Evolutionary conservation across 2,329 filamentous ascomycete species (phyloP), one percentile per base, ranked within the genome.

Genomic region (Clarireedia paspali): DNA sequence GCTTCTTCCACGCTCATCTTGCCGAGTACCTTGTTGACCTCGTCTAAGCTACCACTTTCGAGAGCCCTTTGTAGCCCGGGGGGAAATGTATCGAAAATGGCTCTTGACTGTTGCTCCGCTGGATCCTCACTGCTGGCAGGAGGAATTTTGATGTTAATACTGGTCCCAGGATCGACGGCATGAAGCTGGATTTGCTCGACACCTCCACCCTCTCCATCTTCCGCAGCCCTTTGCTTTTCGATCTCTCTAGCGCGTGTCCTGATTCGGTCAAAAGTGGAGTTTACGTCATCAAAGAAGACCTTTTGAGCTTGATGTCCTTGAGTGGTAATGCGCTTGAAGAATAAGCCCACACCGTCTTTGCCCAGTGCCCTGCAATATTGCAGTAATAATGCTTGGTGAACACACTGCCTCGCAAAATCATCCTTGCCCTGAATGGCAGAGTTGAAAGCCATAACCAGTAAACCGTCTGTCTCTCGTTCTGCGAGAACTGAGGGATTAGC

Each of bases 151-250:
- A 97, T 96, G 69, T 89, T 88, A 70, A 99, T 96, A 59, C 88
- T 86, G 3, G 92, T 96, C 48, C 87, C 88, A 0, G 92, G 92
- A 70, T 96, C 91, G 10, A 99, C 91, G 14, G 94, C 92, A 70
- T 99, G 94, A 47, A 99, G 80, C 73, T 99, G 95, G 64, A 99
- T 99, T 72, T 96, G 92, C 75, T 99, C 94, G 9, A 95, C 87
- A 20, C 87, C 89, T 24, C 78, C 82, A 6, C 75, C 75, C 20
- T 76, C 76, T 5, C 74, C 77, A 46, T 77, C 73, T 63, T 87
- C 78, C 60, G 81, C 81, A 42, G 76, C 77, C 39, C 71, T 66
- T 57, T 74, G 72, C 42, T 71, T 75, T 3, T 69, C 59, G 27
- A 70, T 74, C 53, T 80, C 77, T 60, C 74, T 75, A 15, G 76